These are phyloP conservation scores for Aspergillus taichungensis DNA, from an alignment of 495 filamentous ascomycete species.

Conservation along the genomic window DNA sequence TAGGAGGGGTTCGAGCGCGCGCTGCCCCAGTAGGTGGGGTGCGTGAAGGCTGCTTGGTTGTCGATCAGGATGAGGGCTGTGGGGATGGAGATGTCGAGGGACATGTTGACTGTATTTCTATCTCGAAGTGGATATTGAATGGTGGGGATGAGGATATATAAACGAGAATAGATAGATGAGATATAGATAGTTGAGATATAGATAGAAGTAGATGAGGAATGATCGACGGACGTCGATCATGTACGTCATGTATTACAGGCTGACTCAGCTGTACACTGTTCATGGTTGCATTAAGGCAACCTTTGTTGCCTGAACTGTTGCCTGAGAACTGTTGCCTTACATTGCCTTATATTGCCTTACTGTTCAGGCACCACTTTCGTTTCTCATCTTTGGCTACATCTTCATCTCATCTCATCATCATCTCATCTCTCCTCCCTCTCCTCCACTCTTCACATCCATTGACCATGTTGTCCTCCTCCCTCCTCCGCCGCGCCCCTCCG, in stretches of 20 bases:
- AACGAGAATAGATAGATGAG: too few relatives aligned
- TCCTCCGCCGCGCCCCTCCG: background rate
- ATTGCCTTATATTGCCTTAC: background rate
- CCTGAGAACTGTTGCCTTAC: too few relatives aligned
- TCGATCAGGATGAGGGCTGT: conserved; percentile 52
- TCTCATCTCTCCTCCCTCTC: background rate
- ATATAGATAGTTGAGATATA: too few relatives aligned
- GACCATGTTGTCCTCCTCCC: conserved; percentile 6
- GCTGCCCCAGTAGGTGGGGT: conserved; percentile 35
- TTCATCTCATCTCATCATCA: background rate
- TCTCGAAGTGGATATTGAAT: background rate
- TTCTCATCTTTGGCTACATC: conserved; percentile 1
- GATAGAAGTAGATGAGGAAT: background rate
- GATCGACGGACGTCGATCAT: too few relatives aligned
- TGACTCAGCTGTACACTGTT: too few relatives aligned
- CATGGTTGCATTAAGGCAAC: background rate
- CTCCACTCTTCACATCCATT: background rate
- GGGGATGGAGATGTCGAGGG: conserved; percentile 17
- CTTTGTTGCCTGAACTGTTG: too few relatives aligned
- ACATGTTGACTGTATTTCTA: background rate
- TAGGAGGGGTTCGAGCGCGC: conserved; percentile 38
- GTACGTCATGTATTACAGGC: too few relatives aligned
- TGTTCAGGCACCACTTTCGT: background rate
- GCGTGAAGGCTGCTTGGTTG: conserved; percentile 44
- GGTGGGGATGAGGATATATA: too few relatives aligned